Conservation (phyloP, 768 basidiomycete genomes). For the Lyophyllum decastes region DNA sequence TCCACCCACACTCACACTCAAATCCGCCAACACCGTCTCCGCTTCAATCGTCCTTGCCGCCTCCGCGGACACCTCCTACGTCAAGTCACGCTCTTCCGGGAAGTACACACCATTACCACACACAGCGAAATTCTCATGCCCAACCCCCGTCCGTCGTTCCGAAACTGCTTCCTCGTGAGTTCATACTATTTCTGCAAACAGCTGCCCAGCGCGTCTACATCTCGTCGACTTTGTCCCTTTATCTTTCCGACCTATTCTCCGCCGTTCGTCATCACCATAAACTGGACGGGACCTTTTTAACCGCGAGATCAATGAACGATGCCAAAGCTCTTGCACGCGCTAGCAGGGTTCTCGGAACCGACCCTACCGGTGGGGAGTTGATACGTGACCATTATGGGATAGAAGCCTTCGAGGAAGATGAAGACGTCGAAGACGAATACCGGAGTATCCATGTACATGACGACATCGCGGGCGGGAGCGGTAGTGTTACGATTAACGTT, state of each 20-base stretch:
- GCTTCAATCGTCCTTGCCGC: conserved; percentile 23
- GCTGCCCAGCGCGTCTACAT: conserved; percentile 41
- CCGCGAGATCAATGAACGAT: conserved; percentile 58
- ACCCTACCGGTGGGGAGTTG: conserved; percentile 62
- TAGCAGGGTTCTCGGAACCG: conserved; percentile 62
- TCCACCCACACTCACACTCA: conserved; percentile 29
- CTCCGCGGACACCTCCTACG: conserved; percentile 25
- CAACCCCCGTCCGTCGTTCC: conserved; percentile 25
- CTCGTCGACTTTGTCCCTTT: conserved; percentile 55
- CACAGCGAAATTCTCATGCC: conserved; percentile 18
- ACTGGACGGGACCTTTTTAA: conserved; percentile 70
- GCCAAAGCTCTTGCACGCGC: conserved; percentile 70
- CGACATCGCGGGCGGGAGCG: conserved; percentile 18
- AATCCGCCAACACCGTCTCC: conserved; percentile 28
- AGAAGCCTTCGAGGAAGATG: not conserved
- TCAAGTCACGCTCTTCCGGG: conserved; percentile 23
- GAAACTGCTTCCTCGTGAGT: conserved; percentile 27
- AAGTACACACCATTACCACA: conserved; percentile 12
- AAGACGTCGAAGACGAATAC: not conserved
- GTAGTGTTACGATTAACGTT: conserved; percentile 10
- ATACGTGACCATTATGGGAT: conserved; percentile 4
- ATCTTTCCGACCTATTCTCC: conserved; percentile 67
- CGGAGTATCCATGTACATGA: conserved; percentile 6
- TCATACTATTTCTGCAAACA: conserved; percentile 30
- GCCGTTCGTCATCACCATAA: conserved; percentile 72